Evolutionary conservation across 768 basidiomycete genomes (phyloP).

Genomic region (Pleurotus sapidus): DNA sequence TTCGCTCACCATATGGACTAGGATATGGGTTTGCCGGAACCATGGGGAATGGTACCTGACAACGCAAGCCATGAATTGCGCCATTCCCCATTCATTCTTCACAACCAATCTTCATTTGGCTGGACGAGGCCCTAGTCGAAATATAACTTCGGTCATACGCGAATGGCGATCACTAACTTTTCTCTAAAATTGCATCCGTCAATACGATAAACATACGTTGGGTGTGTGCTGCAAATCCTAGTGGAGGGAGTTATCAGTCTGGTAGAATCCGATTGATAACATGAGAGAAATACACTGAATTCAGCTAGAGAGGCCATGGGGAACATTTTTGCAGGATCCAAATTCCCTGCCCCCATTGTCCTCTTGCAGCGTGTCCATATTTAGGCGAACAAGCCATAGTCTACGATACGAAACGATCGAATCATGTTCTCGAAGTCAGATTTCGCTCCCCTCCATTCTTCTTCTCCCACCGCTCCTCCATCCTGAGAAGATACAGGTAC

Average conservation of each 20-base stretch:
- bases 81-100: too few relatives aligned
- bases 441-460: constrained; percentile 31
- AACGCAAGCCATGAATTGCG: too few relatives aligned
- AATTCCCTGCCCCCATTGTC: neutral
- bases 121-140: too few relatives aligned
- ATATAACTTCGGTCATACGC: too few relatives aligned
- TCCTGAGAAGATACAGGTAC: constrained; percentile 56
- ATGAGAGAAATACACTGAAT: constrained; percentile 4
- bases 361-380: neutral
- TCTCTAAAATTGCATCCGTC: too few relatives aligned
- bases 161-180: neutral
- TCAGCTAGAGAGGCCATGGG: neutral
- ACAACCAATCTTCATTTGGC: too few relatives aligned
- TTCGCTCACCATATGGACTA: too few relatives aligned
- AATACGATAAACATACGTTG: too few relatives aligned
- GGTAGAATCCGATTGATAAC: neutral
- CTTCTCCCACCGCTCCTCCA: constrained; percentile 38
- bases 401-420: constrained; percentile 58
- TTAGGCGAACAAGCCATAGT: constrained; percentile 72
- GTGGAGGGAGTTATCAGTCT: neutral
- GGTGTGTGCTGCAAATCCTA: neutral
- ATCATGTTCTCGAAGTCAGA: constrained; percentile 54
- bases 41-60: too few relatives aligned
- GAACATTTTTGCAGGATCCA: neutral
- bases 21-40: too few relatives aligned